Base-by-base conservation (phyloP, 2,329 filamentous ascomycete species). In the Gnomoniopsis smithogilvyi region DNA sequence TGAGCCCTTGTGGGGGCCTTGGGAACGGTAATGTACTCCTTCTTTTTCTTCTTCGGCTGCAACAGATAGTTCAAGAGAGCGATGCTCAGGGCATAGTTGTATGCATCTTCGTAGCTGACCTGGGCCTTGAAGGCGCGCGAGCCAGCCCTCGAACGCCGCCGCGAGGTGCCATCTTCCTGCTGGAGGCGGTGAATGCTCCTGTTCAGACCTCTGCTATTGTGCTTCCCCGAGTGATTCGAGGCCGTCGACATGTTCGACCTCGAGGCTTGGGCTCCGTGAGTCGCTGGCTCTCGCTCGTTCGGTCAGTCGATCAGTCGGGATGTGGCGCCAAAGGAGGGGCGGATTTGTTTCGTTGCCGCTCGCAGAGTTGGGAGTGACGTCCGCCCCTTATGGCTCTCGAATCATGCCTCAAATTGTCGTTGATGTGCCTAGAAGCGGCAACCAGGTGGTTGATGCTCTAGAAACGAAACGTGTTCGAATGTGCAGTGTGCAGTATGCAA, bases 61-160 rank as follows among this genome's bases (percentile, higher is more conserved):
- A 99, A 83, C 48, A 98, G 87, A 74, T 99, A 96, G 74, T 94
- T 84, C 60, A 99, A 89, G 74, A 92, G 97, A 66, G 94, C 94
- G 66, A 91, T 88, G 63, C 95, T 90, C 56, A 99, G 85, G 67
- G 93, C 92, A 76, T 92, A 96, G 64, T 87, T 90, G 76, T 96
- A 96, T 70, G 92, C 93, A 75, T 97, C 92, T 67, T 96, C 90
- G 72, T 85, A 80, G 66, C 80, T 81, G 64, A 87, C 78, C 56
- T 77, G 73, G 54, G 77, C 70, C 51, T 76, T 71, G 62, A 78
- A 76, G 50, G 76, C 73, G 63, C 73, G 76, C 51, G 84, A 85
- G 36, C 71, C 68, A 11, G 76, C 70, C 63, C 81, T 76, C 50
- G 70, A 64, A 59, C 74, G 74, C 51, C 69, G 67, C 17, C 51